Conservation (phyloP, 352 stramenopile genomes). For the Globisporangium viniferum region DNA sequence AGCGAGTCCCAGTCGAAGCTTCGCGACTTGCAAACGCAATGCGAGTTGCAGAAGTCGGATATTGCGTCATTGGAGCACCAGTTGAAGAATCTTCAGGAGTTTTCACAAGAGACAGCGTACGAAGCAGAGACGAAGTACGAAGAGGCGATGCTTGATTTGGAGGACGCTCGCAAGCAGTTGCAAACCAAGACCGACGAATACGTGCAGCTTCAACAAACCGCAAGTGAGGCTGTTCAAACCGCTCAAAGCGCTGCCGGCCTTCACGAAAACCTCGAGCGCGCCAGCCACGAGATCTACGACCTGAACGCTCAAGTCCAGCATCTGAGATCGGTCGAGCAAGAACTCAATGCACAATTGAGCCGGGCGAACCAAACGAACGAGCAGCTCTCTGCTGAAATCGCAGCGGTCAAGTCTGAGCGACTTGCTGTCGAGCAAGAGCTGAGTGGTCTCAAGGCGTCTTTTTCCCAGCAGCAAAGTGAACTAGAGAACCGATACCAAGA, state of each 20-base stretch:
- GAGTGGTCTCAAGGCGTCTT: conserved; percentile 24
- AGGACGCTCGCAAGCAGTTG: conserved; percentile 25
- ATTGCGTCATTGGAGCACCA: conserved; percentile 41
- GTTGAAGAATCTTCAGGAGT: conserved; percentile 63
- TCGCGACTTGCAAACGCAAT: conserved; percentile 10
- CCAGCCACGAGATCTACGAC: conserved; percentile 30
- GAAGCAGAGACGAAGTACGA: conserved; percentile 65
- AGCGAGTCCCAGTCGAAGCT: conserved; percentile 9
- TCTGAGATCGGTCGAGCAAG: conserved; percentile 34
- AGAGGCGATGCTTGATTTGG: conserved; percentile 43
- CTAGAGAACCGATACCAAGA: conserved; percentile 11
- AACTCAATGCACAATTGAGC: conserved; percentile 36
- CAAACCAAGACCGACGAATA: conserved; percentile 28
- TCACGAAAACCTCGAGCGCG: conserved; percentile 32
- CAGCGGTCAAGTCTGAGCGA: conserved; percentile 25
- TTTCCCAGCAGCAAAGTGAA: conserved; percentile 21
- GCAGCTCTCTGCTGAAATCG: conserved; percentile 23
- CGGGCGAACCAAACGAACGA: conserved; percentile 26
- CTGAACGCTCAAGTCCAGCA: conserved; percentile 36
- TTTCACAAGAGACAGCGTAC: conserved; percentile 43
- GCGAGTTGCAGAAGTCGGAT: conserved; percentile 25
- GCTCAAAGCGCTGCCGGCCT: conserved; percentile 25
- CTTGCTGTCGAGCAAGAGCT: conserved; percentile 29
- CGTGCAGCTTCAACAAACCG: conserved; percentile 19
- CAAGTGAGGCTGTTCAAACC: conserved; percentile 9